Base-by-base conservation (phyloP, 2,329 filamentous ascomycete genomes). In the Fulvia fulva region DNA sequence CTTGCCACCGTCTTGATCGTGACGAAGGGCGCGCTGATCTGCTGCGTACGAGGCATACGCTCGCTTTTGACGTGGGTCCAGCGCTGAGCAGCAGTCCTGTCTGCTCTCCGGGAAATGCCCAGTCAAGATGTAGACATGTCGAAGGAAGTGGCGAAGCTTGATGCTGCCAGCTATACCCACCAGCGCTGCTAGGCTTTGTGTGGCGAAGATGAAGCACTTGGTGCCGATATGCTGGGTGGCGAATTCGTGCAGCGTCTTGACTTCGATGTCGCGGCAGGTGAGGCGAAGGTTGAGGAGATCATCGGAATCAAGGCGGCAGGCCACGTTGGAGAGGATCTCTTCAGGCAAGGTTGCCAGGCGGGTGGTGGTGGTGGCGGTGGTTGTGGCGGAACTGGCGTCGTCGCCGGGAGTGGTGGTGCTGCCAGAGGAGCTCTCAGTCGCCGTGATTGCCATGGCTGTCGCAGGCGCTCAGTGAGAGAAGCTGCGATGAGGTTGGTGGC, bases 301-400 rank as follows among this genome's bases (percentile, higher is more conserved):
- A 56, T 71, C 69, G 37, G 56, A 61, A 50, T 63, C 67, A 26
- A 71, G 58, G 46, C 60, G 62, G 47, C 54, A 43, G 28, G 63
- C 60, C 41, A 71, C 65, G 51, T 70, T 67, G 26, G 59, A 62
- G 21, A 71, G 34, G 11, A 71, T 55, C 56, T 71, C 69, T 55
- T 68, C 68, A 2, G 69, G 69, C 5, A 71, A 57, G n/a, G 28
- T 53, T 16, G 62, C 63, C 12, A 68, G 57, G 16, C 53, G 44
- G 5, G 44, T 22, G 8, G 2, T 46, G 44, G n/a, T 46, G 23
- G 22, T 46, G 21, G 19, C 19, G 44, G 5, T 23, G 44, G 21
- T 22, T 7, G n/a, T 22, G 23, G n/a, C 21, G 44, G 41, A n/a
- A n/a, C n/a, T n/a, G n/a, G n/a, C n/a, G n/a, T n/a, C n/a, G n/a